Percentiles rank a stretch among this genome's conserved stretches.
Conservation (phyloP, 306 rosid genomes). For the Begonia fuchsioides region DNA sequence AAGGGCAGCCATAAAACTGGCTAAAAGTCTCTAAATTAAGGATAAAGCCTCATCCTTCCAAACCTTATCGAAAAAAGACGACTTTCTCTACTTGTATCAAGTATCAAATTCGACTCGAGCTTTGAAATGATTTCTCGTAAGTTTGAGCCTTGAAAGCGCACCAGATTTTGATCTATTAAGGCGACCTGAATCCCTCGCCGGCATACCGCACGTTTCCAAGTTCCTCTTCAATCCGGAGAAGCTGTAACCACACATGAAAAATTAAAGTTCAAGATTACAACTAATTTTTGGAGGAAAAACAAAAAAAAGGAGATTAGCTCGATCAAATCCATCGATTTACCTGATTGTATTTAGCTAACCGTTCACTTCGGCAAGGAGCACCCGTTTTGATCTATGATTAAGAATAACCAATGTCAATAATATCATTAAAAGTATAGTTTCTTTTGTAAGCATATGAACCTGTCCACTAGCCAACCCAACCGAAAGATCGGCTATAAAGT, state of each 20-base stretch:
- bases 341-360: constrained; percentile 99
- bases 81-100: too few relatives aligned
- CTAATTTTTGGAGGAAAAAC: too few relatives aligned
- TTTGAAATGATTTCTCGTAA: too few relatives aligned
- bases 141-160: too few relatives aligned
- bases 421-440: neutral
- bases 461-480: constrained; percentile 99
- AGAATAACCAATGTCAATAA: neutral
- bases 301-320: too few relatives aligned
- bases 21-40: too few relatives aligned
- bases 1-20: too few relatives aligned
- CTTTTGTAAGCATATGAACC: constrained; percentile 27
- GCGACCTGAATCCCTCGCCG: constrained; percentile 87
- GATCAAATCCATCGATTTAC: too few relatives aligned
- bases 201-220: constrained; percentile 85
- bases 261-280: too few relatives aligned
- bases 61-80: too few relatives aligned
- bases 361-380: constrained; percentile 97
- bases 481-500: constrained; percentile 96
- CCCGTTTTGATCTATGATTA: constrained; percentile 73
- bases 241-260: constrained; percentile 36
- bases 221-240: constrained; percentile 95
- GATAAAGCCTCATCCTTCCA: too few relatives aligned
- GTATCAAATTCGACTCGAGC: too few relatives aligned
- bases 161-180: constrained; percentile 14